Base-by-base conservation (phyloP, 2,329 filamentous ascomycete species). In the Tricladium varicosporioides region DNA sequence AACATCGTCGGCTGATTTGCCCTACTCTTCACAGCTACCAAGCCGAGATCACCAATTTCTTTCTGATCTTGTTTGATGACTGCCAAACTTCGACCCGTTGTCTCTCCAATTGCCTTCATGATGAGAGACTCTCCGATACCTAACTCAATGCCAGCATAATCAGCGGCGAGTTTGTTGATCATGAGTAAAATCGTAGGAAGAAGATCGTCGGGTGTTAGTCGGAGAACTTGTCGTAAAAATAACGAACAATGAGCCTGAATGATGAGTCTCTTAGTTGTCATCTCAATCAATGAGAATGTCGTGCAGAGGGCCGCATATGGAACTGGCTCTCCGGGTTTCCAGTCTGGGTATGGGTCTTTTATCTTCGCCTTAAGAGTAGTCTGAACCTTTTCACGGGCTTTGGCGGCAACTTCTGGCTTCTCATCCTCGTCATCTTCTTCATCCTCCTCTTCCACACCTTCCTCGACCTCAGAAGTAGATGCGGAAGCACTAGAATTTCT, bases 101-200 rank as follows among this genome's bases (percentile, higher is more conserved):
- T 89, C 75, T 97, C 93, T 10, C 93, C 93, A 68, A 99, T 96
- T 5, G 94, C 91, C 73, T 97, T 99, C 92, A 97, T 97, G 67
- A 99, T 97, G 27, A 99, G 75, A 0, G 93, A 97, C 74, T 99
- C 94, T 56, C 94, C 94, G 66, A 99, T 99, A n/a, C 94, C 94
- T 31, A 99, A 81, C 74, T 99, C 94, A 61, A 99, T 92, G 16
- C 94, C 94, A 45, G 92, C 88, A 72, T 97, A 99, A 69, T 99
- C 94, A 2, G 94, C 93, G 2, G 94, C 94, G 22, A 99, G 84
- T 72, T 97, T 97, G 75, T 97, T 97, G 73, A 96, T 90, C 94
- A 99, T 97, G 31, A 99, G 83, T 61, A 96, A 80, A 19, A 97
- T 87, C 0, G 91, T 96, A 0, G 92, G 86, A 1, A 97, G 80